Base-by-base conservation (phyloP, 805 yeast genomes). In the Wickerhamiella kurtzmanii region DNA sequence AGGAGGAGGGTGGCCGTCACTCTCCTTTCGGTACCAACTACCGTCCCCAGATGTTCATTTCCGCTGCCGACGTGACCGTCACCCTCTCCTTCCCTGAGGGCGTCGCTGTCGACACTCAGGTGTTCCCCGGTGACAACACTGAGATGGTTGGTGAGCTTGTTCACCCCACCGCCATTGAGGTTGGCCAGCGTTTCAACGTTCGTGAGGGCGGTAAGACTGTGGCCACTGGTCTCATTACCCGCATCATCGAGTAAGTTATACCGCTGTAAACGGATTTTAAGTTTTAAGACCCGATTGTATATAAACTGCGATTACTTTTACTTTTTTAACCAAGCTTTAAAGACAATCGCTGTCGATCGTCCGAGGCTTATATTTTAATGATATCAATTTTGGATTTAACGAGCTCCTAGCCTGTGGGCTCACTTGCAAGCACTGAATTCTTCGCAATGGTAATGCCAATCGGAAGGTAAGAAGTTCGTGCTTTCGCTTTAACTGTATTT, bases 201-300 rank as follows among this genome's bases (percentile, higher is more conserved):
- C 92, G 98, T 80, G 98, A 92, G 75, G 96, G 97, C 73, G 96
- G 96, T 67, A 84, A 82, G 74, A 92, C 98, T 56, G 96, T 92
- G 57, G 98, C 96, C 70, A 92, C 98, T 57, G 98, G 98, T 75
- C 74, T 92, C 74, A 78, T 92, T 60, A 92, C 98, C 61, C 81
- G 95, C 71, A 80, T 86, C 67, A 67, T 84, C 56, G 89, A 81
- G 66, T 77, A 49, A 44, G 22, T 15, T n/a, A n/a, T 15, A 13
- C 35, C 35, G 35, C 35, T 32, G 35, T 32, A 73, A 62, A 35
- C 44, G n/a, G n/a, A 17, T n/a, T 37, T 11, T 15, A 6, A 4
- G 15, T 5, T 17, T 17, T 4, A 37, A 19, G 15, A 16, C 15
- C 15, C 19, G n/a, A n/a, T 36, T 36, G 16, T 36, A 36, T 36